Percentiles rank a stretch among this genome's conserved stretches.
These are phyloP conservation scores for Gossypium gossypioides DNA, from an alignment of 441 rosid genomes.

Conservation along the genomic window DNA sequence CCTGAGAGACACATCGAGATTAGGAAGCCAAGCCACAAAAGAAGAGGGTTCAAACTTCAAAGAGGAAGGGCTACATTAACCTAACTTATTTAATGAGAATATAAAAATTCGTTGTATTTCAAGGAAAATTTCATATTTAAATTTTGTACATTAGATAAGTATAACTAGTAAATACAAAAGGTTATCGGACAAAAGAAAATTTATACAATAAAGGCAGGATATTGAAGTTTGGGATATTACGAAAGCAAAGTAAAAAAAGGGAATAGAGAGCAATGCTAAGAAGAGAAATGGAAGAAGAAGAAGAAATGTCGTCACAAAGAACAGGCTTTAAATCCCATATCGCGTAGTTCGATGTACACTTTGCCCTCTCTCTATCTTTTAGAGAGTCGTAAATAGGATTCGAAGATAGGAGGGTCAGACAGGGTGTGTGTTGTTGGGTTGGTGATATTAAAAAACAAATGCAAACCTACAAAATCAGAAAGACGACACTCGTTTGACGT, in stretches of 20 bases:
- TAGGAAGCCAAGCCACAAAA: not conserved
- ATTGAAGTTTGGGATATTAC: not conserved
- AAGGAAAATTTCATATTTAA: not conserved
- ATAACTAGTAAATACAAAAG: slow-evolving; percentile 1
- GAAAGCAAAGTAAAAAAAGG: not conserved
- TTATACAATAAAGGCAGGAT: not conserved
- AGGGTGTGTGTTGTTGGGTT: slow-evolving; percentile 12
- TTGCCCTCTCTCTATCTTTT: slow-evolving; percentile 21
- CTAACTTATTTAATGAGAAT: no score
- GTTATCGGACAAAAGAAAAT: not conserved
- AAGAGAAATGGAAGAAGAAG: slow-evolving; percentile 24
- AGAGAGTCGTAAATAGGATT: slow-evolving; percentile 31
- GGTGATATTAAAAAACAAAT: slow-evolving; percentile 33
- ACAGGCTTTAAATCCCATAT: slow-evolving; percentile 37
- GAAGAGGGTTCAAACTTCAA: not conserved
- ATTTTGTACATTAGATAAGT: slow-evolving; percentile 12
- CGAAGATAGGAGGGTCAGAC: slow-evolving; percentile 23
- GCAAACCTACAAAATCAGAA: slow-evolving; percentile 30
- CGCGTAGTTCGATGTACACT: slow-evolving; percentile 40
- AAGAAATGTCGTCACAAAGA: slow-evolving; percentile 32
- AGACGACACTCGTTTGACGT: slow-evolving; percentile 41
- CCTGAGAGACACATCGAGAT: slow-evolving; percentile 32
- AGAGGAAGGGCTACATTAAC: not conserved
- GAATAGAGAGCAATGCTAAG: not conserved
- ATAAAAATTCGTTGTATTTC: no score